These are phyloP conservation scores for Picea glauca DNA, from an alignment of 75 land plant genomes.

Conservation along the genomic window DNA sequence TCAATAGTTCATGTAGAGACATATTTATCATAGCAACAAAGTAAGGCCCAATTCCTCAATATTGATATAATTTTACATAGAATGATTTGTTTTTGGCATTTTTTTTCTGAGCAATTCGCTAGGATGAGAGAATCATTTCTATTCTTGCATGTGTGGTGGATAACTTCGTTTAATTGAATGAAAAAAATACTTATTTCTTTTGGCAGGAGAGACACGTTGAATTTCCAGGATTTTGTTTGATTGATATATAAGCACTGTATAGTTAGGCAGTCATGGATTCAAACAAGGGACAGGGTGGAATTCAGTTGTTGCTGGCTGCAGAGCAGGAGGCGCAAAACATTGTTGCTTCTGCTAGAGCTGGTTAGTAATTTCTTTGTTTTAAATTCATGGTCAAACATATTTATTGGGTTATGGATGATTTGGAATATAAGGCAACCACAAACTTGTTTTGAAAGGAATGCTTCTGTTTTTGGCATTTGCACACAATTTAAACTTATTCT, in stretches of 20 bases:
- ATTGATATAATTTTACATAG: no score
- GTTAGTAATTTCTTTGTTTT: conserved; percentile 16
- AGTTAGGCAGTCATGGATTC: conserved; percentile 26
- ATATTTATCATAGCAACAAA: no score
- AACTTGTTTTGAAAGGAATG: background rate
- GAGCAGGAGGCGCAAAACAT: conserved; percentile 95
- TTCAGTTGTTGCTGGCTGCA: conserved; percentile 82
- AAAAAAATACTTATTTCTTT: background rate
- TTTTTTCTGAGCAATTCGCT: no score
- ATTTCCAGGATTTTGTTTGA: background rate
- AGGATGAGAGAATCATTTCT: background rate
- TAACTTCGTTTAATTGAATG: no score
- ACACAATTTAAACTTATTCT: background rate
- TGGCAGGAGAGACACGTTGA: background rate
- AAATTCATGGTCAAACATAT: background rate
- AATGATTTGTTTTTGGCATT: no score
- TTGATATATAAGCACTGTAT: background rate
- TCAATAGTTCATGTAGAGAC: no score
- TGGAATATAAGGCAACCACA: background rate
- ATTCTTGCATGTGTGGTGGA: background rate
- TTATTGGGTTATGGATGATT: background rate
- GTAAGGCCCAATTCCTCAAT: no score
- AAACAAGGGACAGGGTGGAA: conserved; percentile 67
- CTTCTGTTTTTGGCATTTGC: background rate
- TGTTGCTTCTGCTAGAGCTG: conserved; percentile 75